These are phyloP conservation scores for Globisporangium iwayamae DNA, from an alignment of 352 stramenopile genomes.

Conservation along the genomic window DNA sequence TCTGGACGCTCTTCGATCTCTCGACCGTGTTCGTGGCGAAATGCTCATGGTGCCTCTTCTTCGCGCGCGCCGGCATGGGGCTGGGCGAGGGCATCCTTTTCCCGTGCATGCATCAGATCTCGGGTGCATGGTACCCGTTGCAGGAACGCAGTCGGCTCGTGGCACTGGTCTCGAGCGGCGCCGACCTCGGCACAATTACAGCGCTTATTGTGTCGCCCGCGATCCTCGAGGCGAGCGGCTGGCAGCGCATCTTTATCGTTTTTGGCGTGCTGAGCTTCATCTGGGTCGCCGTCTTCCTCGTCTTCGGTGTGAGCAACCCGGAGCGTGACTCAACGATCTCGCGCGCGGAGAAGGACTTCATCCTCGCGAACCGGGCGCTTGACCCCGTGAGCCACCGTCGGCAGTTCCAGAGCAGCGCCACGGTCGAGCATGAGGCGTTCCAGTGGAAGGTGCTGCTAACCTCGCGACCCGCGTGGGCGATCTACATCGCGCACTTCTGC, in stretches of 20 bases:
- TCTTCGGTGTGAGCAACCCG: conserved; percentile 60
- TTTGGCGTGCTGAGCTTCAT: conserved; percentile 76
- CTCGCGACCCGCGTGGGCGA: conserved; percentile 68
- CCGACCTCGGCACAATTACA: conserved; percentile 78
- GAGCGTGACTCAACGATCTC: conserved; percentile 65
- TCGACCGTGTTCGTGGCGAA: conserved; percentile 66
- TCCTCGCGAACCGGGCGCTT: conserved; percentile 57
- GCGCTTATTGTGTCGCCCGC: conserved; percentile 72
- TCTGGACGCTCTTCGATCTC: conserved; percentile 85
- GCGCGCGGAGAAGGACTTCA: conserved; percentile 52
- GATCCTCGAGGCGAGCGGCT: conserved; percentile 59
- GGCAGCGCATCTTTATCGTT: conserved; percentile 72
- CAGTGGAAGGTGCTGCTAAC: conserved; percentile 69
- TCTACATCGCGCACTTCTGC: conserved; percentile 84
- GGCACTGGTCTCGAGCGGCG: conserved; percentile 70
- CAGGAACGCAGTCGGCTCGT: conserved; percentile 81
- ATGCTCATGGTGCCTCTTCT: conserved; percentile 64
- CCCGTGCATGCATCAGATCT: conserved; percentile 86
- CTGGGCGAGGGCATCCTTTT: conserved; percentile 86
- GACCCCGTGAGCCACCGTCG: conserved; percentile 38
- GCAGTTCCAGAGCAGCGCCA: conserved; percentile 31
- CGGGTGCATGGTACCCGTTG: conserved; percentile 78
- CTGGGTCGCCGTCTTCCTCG: conserved; percentile 61
- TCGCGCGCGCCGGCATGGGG: conserved; percentile 76
- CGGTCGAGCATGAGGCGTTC: conserved; percentile 45